Base-by-base conservation (phyloP, 1,284 basidiomycete genomes). In the Cryptococcus sp. region DNA sequence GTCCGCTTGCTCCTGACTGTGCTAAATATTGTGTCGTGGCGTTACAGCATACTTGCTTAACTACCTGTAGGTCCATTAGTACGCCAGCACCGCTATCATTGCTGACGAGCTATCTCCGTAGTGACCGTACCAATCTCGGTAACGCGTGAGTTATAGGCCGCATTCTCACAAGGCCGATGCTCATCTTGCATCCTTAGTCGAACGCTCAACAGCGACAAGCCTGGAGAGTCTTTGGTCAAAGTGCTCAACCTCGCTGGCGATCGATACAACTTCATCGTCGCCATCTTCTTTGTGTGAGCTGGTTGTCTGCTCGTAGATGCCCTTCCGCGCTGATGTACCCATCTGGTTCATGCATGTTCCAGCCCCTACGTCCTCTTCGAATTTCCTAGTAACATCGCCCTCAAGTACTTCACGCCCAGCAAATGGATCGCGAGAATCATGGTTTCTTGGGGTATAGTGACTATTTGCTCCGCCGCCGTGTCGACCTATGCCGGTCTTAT, bases 381-480 rank as follows among this genome's bases (percentile, higher is more conserved):
- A 27, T 69, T 67, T 52, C 66, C 65, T 6, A 64, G 61, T 31
- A 69, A 67, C 47, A 60, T 69, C 40, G 65, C 63, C 16, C 52
- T 68, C 44, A 66, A 70, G 58, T 60, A 57, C 54, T 72, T 69
- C 54, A 64, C 63, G 10, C 69, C 71, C 1, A 59, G 59, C 13
- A 64, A 57, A 39, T 71, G 69, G 71, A 72, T 72, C 56, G 58
- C 61, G 22, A 58, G 71, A 27, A 72, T 70, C 53, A 70, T 70
- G 68, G 60, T 69, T 13, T 50, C 54, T 8, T 69, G 65, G 67
- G 67, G 63, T 47, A 69, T 69, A 41, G 65, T 81, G 23, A 76
- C 82, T 5, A 78, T 83, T 39, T 78, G 76, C 38, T 80, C 82
- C 5, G 82, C 82, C 0, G 83, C 83, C 49, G 76, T 82, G 45